phyloP scores from a whole-genome alignment of 1,284 basidiomycete genomes.

The Pseudozyma tsukubaensis region DNA sequence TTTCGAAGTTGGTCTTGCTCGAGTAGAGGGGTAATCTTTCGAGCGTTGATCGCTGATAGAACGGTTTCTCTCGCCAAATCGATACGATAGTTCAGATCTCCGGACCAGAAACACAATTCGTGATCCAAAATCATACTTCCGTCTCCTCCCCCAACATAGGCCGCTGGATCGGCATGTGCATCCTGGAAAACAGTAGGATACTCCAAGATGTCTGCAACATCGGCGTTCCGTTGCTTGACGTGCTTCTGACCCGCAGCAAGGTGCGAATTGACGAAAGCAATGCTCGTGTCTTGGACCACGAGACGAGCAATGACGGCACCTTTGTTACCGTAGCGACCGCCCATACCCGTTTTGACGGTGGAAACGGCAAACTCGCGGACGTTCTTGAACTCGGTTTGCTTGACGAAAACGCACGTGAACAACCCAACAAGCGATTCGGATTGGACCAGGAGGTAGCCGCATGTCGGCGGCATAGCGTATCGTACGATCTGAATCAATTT shows the following conservation, averaged over 20 bases:
- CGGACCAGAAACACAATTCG: slow-evolving; percentile 87
- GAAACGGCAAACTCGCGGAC: slow-evolving; percentile 81
- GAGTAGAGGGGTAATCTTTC: slow-evolving; percentile 77
- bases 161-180: slow-evolving; percentile 67
- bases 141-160: slow-evolving; percentile 89
- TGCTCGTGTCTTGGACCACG: slow-evolving; percentile 79
- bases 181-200: slow-evolving; percentile 43
- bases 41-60: slow-evolving; percentile 76
- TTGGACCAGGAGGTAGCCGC: slow-evolving; percentile 81
- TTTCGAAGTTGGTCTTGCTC: slow-evolving; percentile 88
- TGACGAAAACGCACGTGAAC: slow-evolving; percentile 88
- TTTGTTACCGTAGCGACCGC: slow-evolving; percentile 95
- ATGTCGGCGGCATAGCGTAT: slow-evolving; percentile 61
- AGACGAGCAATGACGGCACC: slow-evolving; percentile 92
- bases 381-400: slow-evolving; percentile 71
- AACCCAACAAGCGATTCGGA: slow-evolving; percentile 91
- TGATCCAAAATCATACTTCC: slow-evolving; percentile 95
- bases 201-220: slow-evolving; percentile 75
- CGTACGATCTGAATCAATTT: slow-evolving; percentile 57
- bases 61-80: slow-evolving; percentile 87
- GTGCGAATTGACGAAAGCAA: slow-evolving; percentile 96
- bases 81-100: slow-evolving; percentile 79
- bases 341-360: slow-evolving; percentile 89
- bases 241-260: slow-evolving; percentile 91
- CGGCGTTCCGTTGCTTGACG: slow-evolving; percentile 83